Base-by-base conservation (phyloP, 345 rosid species). In the Arabidopsis suecica region DNA sequence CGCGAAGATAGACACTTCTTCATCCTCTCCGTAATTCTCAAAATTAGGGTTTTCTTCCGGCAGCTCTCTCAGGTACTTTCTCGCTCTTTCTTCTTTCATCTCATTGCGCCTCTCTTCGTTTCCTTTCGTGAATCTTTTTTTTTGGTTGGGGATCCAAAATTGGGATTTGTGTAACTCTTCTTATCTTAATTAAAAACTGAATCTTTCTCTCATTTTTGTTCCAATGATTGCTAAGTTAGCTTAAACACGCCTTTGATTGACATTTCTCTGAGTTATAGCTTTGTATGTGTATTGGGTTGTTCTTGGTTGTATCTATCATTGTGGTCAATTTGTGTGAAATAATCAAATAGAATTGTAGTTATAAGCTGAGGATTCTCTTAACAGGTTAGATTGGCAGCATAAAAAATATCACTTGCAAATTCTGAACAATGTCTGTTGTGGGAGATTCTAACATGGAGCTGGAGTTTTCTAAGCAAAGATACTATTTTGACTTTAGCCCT, bases 281-380 rank as follows among this genome's bases (percentile, higher is more conserved):
- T 30, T 13, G 28, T 14, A 10, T 3, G 23, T 12, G 34, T 36
- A 7, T 36, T 49, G 20, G 23, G 41, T 47, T 47, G 16, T 3
- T 47, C 32, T 50, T 28, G 20, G 14, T 72, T 40, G 40, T 16
- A 16, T 16, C 2, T 18, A 49, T 49, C 54, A 49, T 49, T 49
- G 25, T 49, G 53, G 23, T 48, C 25, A 16, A 18, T 16, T 48
- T 48, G 63, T 5, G 6, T 68, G 55, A 61, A 11, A n/a, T 47
- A n/a, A 62, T 72, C 25, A 7, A 40, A 72, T 71, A 51, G 59
- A 42, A 42, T 18, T 53, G 45, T 79, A 69, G 73, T 67, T 79
- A 47, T 63, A 82, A 77, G 72, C 76, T 70, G 76, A 77, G 80
- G 79, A 68, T 72, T 82, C 63, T 72, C 62, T 76, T 74, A 63